phyloP scores from a whole-genome alignment of 306 rosid genomes.

The Castanopsis chinensis region DNA sequence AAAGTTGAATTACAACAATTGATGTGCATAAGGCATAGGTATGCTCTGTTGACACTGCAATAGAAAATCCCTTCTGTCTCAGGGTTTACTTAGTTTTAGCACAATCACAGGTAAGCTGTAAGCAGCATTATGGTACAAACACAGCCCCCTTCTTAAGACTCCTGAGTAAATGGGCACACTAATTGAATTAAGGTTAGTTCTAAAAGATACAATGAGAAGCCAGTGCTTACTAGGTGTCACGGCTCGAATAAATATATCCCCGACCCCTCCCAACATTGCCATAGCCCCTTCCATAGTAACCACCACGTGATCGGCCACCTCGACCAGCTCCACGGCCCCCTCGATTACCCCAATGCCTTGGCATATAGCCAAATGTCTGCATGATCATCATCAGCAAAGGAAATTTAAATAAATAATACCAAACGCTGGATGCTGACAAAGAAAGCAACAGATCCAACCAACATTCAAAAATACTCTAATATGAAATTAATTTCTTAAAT shows the following conservation, averaged over 20 bases:
- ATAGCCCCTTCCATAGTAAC: constrained; percentile 53
- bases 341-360: constrained; percentile 45
- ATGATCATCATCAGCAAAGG: background rate
- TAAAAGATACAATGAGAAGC: background rate
- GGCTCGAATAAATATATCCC: constrained; percentile 36
- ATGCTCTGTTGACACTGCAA: background rate
- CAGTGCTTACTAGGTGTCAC: constrained; percentile 22
- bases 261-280: constrained; percentile 48
- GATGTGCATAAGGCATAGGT: background rate
- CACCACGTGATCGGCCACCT: constrained; percentile 44
- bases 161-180: background rate
- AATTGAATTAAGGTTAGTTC: background rate
- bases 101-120: background rate
- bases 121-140: background rate
- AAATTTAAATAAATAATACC: background rate
- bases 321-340: constrained; percentile 46
- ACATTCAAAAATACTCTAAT: too few species aligned
- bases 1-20: background rate
- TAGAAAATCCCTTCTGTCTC: background rate
- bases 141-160: background rate
- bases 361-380: constrained; percentile 54
- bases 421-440: background rate
- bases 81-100: background rate
- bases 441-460: background rate
- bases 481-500: background rate